phyloP scores from a whole-genome alignment of 495 filamentous ascomycete species.

The Talaromyces ruber region DNA sequence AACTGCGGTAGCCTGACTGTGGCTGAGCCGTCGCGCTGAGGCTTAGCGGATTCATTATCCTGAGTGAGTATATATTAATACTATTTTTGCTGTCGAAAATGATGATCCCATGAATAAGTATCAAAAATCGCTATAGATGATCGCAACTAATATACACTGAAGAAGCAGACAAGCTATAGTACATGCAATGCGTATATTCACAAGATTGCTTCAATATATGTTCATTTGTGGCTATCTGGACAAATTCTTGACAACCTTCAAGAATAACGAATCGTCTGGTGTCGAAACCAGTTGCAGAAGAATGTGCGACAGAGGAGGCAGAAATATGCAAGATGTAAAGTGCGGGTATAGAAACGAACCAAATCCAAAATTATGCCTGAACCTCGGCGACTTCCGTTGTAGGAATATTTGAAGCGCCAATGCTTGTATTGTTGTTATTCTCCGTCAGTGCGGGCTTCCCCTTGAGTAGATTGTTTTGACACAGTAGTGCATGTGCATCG shows the following conservation, averaged over 20 bases:
- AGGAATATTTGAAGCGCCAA: neutral
- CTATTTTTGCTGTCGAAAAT: too few relatives aligned
- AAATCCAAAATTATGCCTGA: neutral
- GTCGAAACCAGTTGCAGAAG: neutral
- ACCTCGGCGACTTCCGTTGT: neutral
- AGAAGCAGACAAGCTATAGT: neutral
- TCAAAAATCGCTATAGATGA: neutral
- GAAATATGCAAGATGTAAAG: neutral
- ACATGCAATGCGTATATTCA: neutral
- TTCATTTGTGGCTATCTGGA: neutral
- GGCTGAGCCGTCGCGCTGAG: neutral
- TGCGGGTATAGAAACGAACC: neutral
- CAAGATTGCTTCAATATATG: neutral
- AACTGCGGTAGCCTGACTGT: neutral
- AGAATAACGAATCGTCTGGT: neutral
- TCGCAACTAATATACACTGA: neutral
- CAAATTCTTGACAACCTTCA: neutral
- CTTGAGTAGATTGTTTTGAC: constrained; percentile 24
- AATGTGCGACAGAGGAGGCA: neutral
- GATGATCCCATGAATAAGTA: neutral
- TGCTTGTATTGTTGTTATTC: neutral
- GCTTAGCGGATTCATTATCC: neutral
- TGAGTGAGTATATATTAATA: too few relatives aligned
- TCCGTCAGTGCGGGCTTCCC: neutral
- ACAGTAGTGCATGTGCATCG: constrained; percentile 49